These are phyloP conservation scores for Penicillium bovifimosum DNA, from an alignment of 495 filamentous ascomycete genomes.

Conservation along the genomic window DNA sequence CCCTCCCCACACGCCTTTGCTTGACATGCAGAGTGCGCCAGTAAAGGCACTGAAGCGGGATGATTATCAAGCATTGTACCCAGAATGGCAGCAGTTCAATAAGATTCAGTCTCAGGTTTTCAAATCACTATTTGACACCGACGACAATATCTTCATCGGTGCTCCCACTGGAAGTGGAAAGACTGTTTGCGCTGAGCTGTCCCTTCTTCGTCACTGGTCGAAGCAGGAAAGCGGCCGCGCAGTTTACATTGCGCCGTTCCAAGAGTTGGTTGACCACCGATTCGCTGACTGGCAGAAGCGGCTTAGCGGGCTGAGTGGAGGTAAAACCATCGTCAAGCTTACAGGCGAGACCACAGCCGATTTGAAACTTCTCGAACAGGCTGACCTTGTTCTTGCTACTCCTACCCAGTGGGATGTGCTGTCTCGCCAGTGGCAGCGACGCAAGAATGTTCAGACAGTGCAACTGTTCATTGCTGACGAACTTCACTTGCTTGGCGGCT, in stretches of 20 bases:
- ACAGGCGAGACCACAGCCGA: conserved; percentile 91
- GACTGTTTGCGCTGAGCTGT: conserved; percentile 93
- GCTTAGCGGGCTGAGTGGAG: conserved; percentile 64
- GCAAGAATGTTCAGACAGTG: conserved; percentile 89
- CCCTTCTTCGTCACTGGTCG: conserved; percentile 83
- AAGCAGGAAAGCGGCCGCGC: conserved; percentile 64
- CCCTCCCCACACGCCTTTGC: conserved; percentile 81
- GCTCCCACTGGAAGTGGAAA: conserved; percentile 91
- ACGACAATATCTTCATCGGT: conserved; percentile 90
- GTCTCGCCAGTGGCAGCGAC: conserved; percentile 89
- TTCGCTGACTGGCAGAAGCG: conserved; percentile 80
- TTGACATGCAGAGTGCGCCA: conserved; percentile 87
- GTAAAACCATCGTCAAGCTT: conserved; percentile 90
- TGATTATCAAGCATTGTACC: conserved; percentile 78
- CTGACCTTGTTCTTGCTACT: conserved; percentile 89
- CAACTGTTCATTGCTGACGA: conserved; percentile 95
- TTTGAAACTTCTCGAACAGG: conserved; percentile 79
- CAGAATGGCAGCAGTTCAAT: conserved; percentile 85
- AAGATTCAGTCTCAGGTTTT: conserved; percentile 97
- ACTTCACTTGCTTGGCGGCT: conserved; percentile 90
- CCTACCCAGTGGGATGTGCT: conserved; percentile 93
- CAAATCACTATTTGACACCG: conserved; percentile 80
- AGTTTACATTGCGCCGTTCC: conserved; percentile 94
- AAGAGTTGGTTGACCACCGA: conserved; percentile 80
- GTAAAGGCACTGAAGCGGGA: conserved; percentile 80